Evolutionary conservation across 2,329 filamentous ascomycete genomes (phyloP), one percentile per base, ranked within the genome.

Genomic region (Harringtonia aguacate): DNA sequence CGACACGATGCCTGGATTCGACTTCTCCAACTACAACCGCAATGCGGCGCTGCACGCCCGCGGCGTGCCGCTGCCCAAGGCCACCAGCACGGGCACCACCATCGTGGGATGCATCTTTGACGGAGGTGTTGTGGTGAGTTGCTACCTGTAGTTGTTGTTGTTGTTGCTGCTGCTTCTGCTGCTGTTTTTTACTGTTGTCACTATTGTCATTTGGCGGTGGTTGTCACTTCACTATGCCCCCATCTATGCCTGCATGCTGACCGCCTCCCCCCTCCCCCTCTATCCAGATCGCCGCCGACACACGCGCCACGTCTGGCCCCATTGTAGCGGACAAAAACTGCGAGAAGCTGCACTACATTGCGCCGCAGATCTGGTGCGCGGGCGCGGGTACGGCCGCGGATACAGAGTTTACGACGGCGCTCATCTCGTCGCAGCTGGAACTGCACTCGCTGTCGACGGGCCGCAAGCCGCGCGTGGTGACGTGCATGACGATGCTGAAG

Each of bases 321-420:
- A 98, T 98, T 67, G 92, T 98, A 56, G 94, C 94, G 67, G 92
- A 98, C 79, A 98, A 98, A 86, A 98, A 98, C 77, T 95, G 92
- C 73, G 90, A 98, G 72, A 98, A 98, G 73, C 81, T 98, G 52
- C 92, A 98, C 72, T 98, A 94, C 75, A 98, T 98, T 65, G 77
- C 92, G 36, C 90, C 92, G 48, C 88, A 95, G 67, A 98, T 98
- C 68, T 98, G 92, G 92, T 98, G 92, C 68, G 92, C 92, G 10
- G 92, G 92, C 56, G 94, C 92, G 55, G 92, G 94, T 65, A 98
- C 92, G 41, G 92, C 92, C 50, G 92, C 92, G 58, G 92, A 98
- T 66, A 97, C 90, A 53, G 92, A 98, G 72, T 98, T 98, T 75
- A 98, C 92, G 56, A 98, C 92, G 48, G 85, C 90, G 61, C 81